Percentiles rank a stretch among this genome's conserved stretches.
Evolutionary conservation across 2,329 filamentous ascomycete genomes (phyloP).

Genomic region (Colletotrichum cuscutae): DNA sequence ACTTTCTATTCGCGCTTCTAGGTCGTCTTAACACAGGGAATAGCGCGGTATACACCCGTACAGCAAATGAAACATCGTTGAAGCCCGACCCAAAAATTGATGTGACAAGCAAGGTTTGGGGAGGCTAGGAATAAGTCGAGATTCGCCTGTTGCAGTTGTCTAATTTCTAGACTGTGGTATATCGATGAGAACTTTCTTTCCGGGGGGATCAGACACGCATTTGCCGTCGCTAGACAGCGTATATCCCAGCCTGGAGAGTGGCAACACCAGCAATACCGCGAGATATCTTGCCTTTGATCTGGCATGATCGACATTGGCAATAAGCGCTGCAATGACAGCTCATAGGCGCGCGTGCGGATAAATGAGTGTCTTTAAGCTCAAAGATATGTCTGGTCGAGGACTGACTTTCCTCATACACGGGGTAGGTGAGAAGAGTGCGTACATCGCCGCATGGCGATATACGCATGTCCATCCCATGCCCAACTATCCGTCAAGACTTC

Average conservation of each 20-base stretch:
- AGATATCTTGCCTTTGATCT: neutral
- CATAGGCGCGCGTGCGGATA: neutral
- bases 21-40: neutral
- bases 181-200: neutral
- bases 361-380: neutral
- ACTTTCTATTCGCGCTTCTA: slow-evolving; percentile 20
- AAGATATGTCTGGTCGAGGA: neutral
- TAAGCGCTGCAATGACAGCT: neutral
- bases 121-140: neutral
- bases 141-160: neutral
- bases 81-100: slow-evolving; percentile 7
- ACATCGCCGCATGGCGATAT: neutral
- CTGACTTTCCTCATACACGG: no score
- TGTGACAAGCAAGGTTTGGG: neutral
- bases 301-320: neutral
- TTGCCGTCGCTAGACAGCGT: neutral
- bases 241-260: neutral
- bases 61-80: slow-evolving; percentile 19
- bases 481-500: neutral
- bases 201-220: neutral
- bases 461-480: neutral
- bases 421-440: neutral
- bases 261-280: neutral
- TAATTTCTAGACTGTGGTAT: neutral
- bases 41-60: neutral